Evolutionary conservation across 805 yeast genomes (phyloP).

Genomic region (Wickerhamiella kurtzmanii): DNA sequence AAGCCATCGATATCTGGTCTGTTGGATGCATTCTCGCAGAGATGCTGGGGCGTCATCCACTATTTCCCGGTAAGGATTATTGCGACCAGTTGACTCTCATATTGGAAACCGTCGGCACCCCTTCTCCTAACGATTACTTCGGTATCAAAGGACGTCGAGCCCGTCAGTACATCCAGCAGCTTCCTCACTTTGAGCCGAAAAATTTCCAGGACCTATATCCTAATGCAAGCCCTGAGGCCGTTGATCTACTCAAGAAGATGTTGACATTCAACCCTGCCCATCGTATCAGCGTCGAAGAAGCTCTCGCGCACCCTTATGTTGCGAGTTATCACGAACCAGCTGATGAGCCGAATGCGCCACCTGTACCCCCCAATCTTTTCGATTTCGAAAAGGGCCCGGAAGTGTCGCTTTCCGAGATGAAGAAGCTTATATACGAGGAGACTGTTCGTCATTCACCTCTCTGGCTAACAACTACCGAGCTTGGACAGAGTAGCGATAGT

Average conservation of each 20-base stretch:
- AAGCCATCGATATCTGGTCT: constrained; percentile 94
- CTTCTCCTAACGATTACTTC: constrained; percentile 53
- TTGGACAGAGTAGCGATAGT: too few species aligned
- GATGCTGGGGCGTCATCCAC: constrained; percentile 69
- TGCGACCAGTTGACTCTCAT: constrained; percentile 90
- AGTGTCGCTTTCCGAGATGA: constrained; percentile 59
- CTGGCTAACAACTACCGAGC: not conserved
- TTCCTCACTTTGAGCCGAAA: constrained; percentile 45
- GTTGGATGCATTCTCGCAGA: constrained; percentile 94
- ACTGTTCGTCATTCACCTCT: constrained; percentile 28
- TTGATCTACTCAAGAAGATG: constrained; percentile 67
- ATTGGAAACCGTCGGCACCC: constrained; percentile 80
- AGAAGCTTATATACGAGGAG: constrained; percentile 67
- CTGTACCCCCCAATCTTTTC: constrained; percentile 76
- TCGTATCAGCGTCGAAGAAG: constrained; percentile 79
- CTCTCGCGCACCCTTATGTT: constrained; percentile 78
- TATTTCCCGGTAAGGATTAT: constrained; percentile 90
- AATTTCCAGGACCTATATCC: constrained; percentile 42
- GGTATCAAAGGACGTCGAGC: constrained; percentile 79
- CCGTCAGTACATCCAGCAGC: constrained; percentile 75
- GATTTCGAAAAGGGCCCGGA: constrained; percentile 56
- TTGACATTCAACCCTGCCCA: constrained; percentile 75
- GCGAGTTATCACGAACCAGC: constrained; percentile 84
- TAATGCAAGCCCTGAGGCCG: constrained; percentile 71
- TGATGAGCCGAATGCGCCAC: constrained; percentile 53